A percentile compares a stretch with the other conserved stretches of the same genome.
Conservation (phyloP, 148 eudicot genomes). For the Mesembryanthemum crystallinum region DNA sequence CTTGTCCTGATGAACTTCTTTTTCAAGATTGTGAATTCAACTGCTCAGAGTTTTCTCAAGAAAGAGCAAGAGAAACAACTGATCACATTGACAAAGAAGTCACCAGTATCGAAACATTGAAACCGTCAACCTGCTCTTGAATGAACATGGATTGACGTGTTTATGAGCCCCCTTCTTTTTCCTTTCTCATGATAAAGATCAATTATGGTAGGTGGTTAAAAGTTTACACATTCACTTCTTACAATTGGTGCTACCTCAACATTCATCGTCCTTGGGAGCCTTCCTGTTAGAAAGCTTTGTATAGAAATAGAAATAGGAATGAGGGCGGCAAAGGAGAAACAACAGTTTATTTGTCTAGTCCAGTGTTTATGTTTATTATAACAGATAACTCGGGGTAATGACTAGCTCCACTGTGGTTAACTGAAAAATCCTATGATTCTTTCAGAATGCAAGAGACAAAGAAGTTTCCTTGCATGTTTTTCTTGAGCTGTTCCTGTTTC, state of each 20-base stretch:
- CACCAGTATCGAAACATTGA: constrained; percentile 24
- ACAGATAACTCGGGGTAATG: constrained; percentile 8
- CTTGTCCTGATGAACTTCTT: constrained; percentile 66
- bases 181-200: not conserved
- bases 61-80: constrained; percentile 62
- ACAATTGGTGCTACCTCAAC: constrained; percentile 11
- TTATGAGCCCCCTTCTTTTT: not conserved
- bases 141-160: not conserved
- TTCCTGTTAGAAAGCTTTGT: constrained; percentile 27
- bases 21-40: constrained; percentile 63
- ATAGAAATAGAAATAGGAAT: constrained; percentile 35
- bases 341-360: constrained; percentile 1
- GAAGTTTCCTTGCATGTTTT: constrained; percentile 19
- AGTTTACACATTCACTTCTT: not conserved
- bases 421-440: constrained; percentile 24
- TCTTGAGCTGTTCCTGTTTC: not conserved
- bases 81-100: constrained; percentile 36
- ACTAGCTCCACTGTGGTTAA: constrained; percentile 21
- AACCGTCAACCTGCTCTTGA: not conserved
- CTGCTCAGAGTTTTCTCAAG: constrained; percentile 67
- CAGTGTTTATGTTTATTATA: not conserved
- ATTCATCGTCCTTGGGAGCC: constrained; percentile 26
- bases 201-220: constrained; percentile 1
- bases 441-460: constrained; percentile 31
- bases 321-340: constrained; percentile 31